Conservation (phyloP, 495 filamentous ascomycete species). For the Aspergillus homomorphus region DNA sequence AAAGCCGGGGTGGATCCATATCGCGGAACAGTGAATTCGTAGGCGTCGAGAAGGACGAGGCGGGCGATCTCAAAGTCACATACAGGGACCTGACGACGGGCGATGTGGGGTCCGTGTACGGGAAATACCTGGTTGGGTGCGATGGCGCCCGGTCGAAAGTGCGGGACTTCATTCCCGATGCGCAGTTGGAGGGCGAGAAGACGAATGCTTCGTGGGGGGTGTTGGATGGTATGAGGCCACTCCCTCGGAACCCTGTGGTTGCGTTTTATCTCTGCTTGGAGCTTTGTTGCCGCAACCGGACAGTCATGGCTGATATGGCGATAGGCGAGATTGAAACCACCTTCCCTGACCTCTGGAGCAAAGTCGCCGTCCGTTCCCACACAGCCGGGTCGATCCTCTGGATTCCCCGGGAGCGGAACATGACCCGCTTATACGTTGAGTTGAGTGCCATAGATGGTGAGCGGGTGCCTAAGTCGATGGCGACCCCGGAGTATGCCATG, state of each 20-base stretch:
- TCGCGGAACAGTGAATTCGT: conserved; percentile 55
- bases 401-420: conserved; percentile 69
- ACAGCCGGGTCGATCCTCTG: conserved; percentile 70
- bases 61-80: conserved; percentile 18
- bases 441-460: conserved; percentile 64
- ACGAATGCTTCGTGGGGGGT: conserved; percentile 73
- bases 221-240: conserved; percentile 64
- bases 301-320: not conserved
- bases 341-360: conserved; percentile 76
- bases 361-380: conserved; percentile 62
- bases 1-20: conserved; percentile 54
- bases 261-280: too few relatives aligned
- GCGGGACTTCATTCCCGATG: conserved; percentile 41
- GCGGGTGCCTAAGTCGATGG: conserved; percentile 56
- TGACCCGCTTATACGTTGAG: conserved; percentile 76
- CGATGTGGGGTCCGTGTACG: conserved; percentile 12
- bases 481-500: conserved; percentile 67
- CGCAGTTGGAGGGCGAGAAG: conserved; percentile 59
- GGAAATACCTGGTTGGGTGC: conserved; percentile 34
- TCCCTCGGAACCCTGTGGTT: too few relatives aligned
- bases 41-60: conserved; percentile 9
- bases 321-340: conserved; percentile 64
- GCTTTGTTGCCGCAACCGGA: too few relatives aligned
- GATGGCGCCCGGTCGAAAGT: conserved; percentile 35
- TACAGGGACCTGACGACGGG: conserved; percentile 25